Conservation (phyloP, 257 asterid genomes). For the Pogostemon cablin region DNA sequence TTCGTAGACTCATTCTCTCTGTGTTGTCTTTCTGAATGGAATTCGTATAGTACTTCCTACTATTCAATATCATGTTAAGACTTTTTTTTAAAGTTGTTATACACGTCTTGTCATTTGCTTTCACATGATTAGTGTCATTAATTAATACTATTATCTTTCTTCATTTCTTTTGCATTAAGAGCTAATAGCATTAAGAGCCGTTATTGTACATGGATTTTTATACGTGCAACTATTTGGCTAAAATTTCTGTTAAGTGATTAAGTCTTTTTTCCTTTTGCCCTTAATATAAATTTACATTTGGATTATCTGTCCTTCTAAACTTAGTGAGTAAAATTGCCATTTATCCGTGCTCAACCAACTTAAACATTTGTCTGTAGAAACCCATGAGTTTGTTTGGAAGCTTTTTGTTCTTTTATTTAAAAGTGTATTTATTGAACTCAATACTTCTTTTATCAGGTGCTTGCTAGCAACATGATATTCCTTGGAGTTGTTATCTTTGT, state of each 20-base stretch:
- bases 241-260: not conserved
- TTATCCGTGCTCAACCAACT: not conserved
- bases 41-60: not conserved
- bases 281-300: not conserved
- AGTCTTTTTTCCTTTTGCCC: not conserved
- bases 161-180: not conserved
- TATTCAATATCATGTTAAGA: not conserved
- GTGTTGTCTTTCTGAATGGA: not conserved
- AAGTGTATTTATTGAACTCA: constrained; percentile 4
- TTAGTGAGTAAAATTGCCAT: not conserved
- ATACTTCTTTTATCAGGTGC: constrained; percentile 65
- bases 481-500: constrained; percentile 87
- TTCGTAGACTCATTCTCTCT: not conserved
- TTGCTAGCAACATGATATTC: constrained; percentile 97
- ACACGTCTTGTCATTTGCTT: not conserved
- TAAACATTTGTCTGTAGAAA: not conserved
- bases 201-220: not conserved
- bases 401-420: constrained; percentile 1
- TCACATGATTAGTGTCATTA: constrained; percentile 11
- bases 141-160: not conserved
- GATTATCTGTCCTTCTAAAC: constrained; percentile 9
- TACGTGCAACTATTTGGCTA: not conserved
- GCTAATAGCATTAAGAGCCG: constrained; percentile 7
- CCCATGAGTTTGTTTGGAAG: not conserved
- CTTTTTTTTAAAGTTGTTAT: not conserved